Evolutionary conservation across 768 basidiomycete species (phyloP).

Genomic region (Pholiota molesta): DNA sequence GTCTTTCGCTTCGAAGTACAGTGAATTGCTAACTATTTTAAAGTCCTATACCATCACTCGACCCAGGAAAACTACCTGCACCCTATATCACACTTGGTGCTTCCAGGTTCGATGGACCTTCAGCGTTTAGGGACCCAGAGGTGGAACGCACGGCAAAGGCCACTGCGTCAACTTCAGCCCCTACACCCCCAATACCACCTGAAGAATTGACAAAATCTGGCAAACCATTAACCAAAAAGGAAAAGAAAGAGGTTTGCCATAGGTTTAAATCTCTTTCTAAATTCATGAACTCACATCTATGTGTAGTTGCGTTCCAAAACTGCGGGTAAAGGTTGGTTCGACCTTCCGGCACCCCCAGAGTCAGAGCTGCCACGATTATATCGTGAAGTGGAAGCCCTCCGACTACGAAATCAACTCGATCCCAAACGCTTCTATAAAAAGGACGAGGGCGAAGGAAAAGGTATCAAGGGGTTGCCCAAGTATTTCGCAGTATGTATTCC

Average conservation of each 20-base stretch:
- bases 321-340: slow-evolving; percentile 84
- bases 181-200: slow-evolving; percentile 65
- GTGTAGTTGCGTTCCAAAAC: slow-evolving; percentile 68
- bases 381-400: slow-evolving; percentile 86
- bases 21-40: slow-evolving; percentile 7
- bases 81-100: slow-evolving; percentile 64
- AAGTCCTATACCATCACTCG: slow-evolving; percentile 64
- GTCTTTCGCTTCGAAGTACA: not conserved
- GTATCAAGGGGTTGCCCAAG: slow-evolving; percentile 83
- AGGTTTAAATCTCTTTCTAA: not conserved
- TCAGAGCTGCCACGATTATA: slow-evolving; percentile 78
- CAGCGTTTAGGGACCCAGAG: slow-evolving; percentile 62
- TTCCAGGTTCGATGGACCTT: slow-evolving; percentile 44
- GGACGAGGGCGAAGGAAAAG: slow-evolving; percentile 84
- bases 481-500: slow-evolving; percentile 78
- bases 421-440: slow-evolving; percentile 92
- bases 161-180: slow-evolving; percentile 49
- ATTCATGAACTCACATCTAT: not conserved
- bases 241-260: slow-evolving; percentile 65
- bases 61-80: slow-evolving; percentile 65
- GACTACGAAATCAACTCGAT: slow-evolving; percentile 85
- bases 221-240: slow-evolving; percentile 69
- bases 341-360: slow-evolving; percentile 81
- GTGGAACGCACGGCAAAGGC: slow-evolving; percentile 54
- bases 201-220: slow-evolving; percentile 62